Evolutionary conservation across 768 basidiomycete genomes (phyloP), one percentile per base, ranked within the genome.

Genomic region (Boletus tylopilopsis): DNA sequence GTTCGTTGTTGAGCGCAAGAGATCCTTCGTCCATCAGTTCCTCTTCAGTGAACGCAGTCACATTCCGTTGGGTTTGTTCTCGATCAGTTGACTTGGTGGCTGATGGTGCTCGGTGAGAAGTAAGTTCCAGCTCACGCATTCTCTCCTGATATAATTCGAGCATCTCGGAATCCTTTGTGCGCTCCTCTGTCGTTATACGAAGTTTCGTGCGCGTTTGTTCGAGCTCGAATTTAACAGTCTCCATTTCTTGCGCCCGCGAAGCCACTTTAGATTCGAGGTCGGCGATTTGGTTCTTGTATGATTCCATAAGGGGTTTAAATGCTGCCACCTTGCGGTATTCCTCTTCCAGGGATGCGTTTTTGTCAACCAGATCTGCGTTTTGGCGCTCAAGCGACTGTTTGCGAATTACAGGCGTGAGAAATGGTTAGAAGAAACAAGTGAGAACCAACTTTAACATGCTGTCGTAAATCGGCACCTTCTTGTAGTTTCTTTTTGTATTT

Each of bases 401-500:
- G 30, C 5, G 43, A 39, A 50, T 34, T 19, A 19, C 32, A 24
- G 21, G 51, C 33, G 29, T 52, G 15, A 54, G 29, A 36, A n/a
- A 21, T 4, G 15, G 36, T 32, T 30, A 32, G 22, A 47, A 13
- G 41, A 42, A 30, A 33, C 18, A 36, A 23, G 62, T 59, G 22
- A 11, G 64, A 58, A 58, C 68, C 32, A 48, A 87, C 90, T 72
- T 89, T 91, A 61, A 94, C 82, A 49, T 85, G 84, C 54, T 91
- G 90, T 23, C 93, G 82, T 18, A 94, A 73, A 55, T 95, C 91
- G 13, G 89, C 92, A 5, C 88, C 83, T 65, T 97, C 96, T 60
- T 97, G 95, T 1, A 98, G 78, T 70, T 98, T 99, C 78, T 91
- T 94, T 73, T 94, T 95, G 70, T 97, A 94, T 68, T 98, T 99